phyloP scores from a whole-genome alignment of 176 grass and related monocot species.

The Hordeum vulgare region MorexV3_pseudomolecules_assembly NC_058523.1:526220427-526220926 shows the following conservation, averaged over 20 bases:
- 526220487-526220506: background rate
- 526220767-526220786: background rate
- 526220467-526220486: background rate
- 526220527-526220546: background rate
- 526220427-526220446: background rate
- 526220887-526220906: background rate
- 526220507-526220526: background rate
- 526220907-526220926: too few relatives aligned
- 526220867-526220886: background rate
- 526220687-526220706: background rate
- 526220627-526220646: background rate
- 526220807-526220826: background rate
- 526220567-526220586: background rate
- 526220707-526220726: slow-evolving; percentile 22
- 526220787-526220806: background rate
- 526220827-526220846: background rate
- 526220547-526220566: background rate
- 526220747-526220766: background rate
- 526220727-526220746: background rate
- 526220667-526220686: background rate
- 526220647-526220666: background rate
- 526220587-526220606: slow-evolving; percentile 11
- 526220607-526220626: background rate
- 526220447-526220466: background rate
- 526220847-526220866: background rate